Conservation (phyloP, 1,139 yeast species). For the Yamadazyma taylorii region DNA sequence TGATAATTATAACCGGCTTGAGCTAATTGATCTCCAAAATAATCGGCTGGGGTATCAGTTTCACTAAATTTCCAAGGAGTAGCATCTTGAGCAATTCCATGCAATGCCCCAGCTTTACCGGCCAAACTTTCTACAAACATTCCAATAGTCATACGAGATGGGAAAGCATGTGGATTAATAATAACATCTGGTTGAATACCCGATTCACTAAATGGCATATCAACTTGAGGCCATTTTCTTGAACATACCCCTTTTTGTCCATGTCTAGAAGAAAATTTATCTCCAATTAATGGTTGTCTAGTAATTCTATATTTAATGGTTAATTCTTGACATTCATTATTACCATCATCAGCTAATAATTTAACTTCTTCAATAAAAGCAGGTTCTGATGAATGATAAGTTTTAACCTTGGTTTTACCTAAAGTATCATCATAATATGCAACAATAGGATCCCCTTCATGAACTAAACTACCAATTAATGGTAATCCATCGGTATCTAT, state of each 20-base stretch:
- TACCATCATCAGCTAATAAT: slow-evolving; percentile 84
- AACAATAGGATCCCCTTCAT: slow-evolving; percentile 94
- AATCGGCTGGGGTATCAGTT: slow-evolving; percentile 93
- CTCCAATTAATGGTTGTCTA: slow-evolving; percentile 94
- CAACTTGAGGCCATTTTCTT: slow-evolving; percentile 95
- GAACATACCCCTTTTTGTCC: slow-evolving; percentile 99
- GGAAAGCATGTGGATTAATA: slow-evolving; percentile 98
- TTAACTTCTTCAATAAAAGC: slow-evolving; percentile 96
- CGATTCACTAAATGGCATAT: slow-evolving; percentile 94
- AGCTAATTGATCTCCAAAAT: slow-evolving; percentile 88
- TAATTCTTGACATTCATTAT: slow-evolving; percentile 77
- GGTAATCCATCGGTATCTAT: slow-evolving; percentile 95
- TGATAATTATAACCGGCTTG: slow-evolving; percentile 94
- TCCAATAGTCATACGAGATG: slow-evolving; percentile 99
- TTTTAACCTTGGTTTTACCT: slow-evolving; percentile 89
- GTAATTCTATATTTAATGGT: slow-evolving; percentile 90
- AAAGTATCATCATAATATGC: slow-evolving; percentile 90
- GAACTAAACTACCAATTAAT: slow-evolving; percentile 78
- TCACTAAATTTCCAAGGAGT: slow-evolving; percentile 97
- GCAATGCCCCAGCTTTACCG: slow-evolving; percentile 97
- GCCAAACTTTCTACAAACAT: slow-evolving; percentile 98
- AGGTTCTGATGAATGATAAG: slow-evolving; percentile 92
- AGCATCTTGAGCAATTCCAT: slow-evolving; percentile 95
- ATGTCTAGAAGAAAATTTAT: slow-evolving; percentile 96
- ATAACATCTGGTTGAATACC: slow-evolving; percentile 98